Evolutionary conservation across 2,329 filamentous ascomycete genomes (phyloP), one percentile per base, ranked within the genome.

Genomic region (Colletotrichum falcatum): DNA sequence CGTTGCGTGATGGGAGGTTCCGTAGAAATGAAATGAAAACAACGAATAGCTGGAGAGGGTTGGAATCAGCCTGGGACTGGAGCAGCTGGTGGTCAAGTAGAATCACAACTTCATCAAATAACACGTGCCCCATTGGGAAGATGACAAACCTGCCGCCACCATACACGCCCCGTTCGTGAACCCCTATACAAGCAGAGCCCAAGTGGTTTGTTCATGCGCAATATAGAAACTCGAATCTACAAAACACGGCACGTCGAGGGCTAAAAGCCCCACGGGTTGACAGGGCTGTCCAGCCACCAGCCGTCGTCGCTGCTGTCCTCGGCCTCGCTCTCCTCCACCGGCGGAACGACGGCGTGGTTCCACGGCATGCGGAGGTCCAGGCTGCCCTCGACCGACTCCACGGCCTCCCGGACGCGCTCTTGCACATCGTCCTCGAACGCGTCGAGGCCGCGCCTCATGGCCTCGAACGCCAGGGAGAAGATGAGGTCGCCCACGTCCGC

Each of bases 261-360:
- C 1, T 28, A 28, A 23, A 8, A 3, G 20, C 4, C 11, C 20
- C 42, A 44, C n/a, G n/a, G n/a, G 2, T 3, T 6, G 16, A 20
- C 18, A 42, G 8, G 1, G 18, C 2, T 42, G 4, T 2, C 39
- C 5, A 8, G 2, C 16, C 16, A 42, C 39, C 16, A 42, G 39
- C n/a, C 42, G 42, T 44, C 6, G 7, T 44, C 42, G 7, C n/a
- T 2, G 7, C 20, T 20, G 7, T 18, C 33, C 11, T 18, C 30
- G 2, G 14, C 28, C 0, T 18, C 8, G 0, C n/a, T n/a, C 11
- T 18, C n/a, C 1, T 26, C 28, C 0, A 18, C 18, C 2, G n/a
- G 28, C 16, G 1, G 2, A 28, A 11, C 1, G 0, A 1, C 53
- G 14, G 30, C 1, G 12, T 55, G 53, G 7, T 37, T 55, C 53